These are phyloP conservation scores for Didymella pomorum DNA, from an alignment of 2,329 filamentous ascomycete genomes.

Conservation along the genomic window DNA sequence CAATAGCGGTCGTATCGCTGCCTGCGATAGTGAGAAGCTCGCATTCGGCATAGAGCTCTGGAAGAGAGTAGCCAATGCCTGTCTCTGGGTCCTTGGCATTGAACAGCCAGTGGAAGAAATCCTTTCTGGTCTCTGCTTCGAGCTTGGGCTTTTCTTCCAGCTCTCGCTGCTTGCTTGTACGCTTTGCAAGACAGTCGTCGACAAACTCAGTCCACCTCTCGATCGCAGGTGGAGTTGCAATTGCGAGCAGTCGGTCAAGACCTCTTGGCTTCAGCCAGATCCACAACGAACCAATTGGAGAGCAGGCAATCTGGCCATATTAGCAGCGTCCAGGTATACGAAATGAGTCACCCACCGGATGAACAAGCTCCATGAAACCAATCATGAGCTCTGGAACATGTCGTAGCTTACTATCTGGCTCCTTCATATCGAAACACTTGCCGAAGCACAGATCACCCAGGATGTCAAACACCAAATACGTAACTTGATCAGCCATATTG, in stretches of 20 bases:
- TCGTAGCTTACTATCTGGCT: conserved; percentile 22
- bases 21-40: conserved; percentile 29
- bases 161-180: conserved; percentile 12
- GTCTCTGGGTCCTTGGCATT: conserved; percentile 53
- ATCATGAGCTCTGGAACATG: conserved; percentile 25
- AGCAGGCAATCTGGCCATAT: conserved; percentile 18
- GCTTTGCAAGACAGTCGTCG: conserved; percentile 16
- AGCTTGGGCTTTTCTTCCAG: conserved; percentile 12
- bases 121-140: conserved; percentile 35
- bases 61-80: conserved; percentile 39
- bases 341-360: conserved; percentile 20
- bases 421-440: conserved; percentile 43
- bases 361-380: conserved; percentile 22
- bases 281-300: conserved; percentile 21
- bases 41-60: conserved; percentile 48
- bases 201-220: conserved; percentile 24
- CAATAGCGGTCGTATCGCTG: conserved; percentile 26
- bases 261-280: conserved; percentile 30
- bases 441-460: conserved; percentile 25
- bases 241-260: conserved; percentile 21
- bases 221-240: conserved; percentile 20
- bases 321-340: background rate
- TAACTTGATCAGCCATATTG: conserved; percentile 22
- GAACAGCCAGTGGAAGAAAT: conserved; percentile 54
- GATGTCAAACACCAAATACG: conserved; percentile 39